These are phyloP conservation scores for Crithidia expoeki DNA, from an alignment of 208 protist species.

Conservation along the genomic window DNA sequence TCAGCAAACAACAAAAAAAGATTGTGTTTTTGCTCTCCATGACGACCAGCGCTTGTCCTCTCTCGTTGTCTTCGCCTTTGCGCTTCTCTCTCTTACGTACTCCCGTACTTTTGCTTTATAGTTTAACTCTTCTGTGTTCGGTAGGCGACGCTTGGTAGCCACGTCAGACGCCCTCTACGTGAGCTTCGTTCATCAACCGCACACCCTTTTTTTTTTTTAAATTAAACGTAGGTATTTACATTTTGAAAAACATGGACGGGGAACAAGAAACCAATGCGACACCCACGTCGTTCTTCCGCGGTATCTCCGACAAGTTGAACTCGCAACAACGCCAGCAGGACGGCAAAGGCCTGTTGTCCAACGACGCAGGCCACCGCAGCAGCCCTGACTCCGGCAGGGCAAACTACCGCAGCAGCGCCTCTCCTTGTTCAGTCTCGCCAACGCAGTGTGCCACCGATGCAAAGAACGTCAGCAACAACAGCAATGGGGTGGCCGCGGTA, in stretches of 20 bases:
- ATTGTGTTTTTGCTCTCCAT: too few species aligned
- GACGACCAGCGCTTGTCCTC: too few species aligned
- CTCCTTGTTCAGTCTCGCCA: constrained; percentile 14
- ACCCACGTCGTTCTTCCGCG: constrained; percentile 57
- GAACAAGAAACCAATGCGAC: constrained; percentile 34
- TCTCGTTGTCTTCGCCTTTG: too few species aligned
- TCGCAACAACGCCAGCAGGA: constrained; percentile 26
- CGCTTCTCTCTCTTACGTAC: too few species aligned
- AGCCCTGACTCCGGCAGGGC: not conserved
- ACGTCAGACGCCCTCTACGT: too few species aligned
- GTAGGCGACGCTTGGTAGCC: too few species aligned
- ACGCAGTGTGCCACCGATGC: not conserved
- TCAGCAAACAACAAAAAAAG: too few species aligned
- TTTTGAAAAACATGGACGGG: constrained; percentile 20
- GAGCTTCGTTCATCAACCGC: not conserved
- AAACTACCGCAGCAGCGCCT: constrained; percentile 2
- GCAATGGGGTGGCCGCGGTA: not conserved
- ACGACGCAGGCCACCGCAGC: not conserved
- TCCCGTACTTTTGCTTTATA: too few species aligned
- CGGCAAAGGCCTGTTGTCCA: not conserved
- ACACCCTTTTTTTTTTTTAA: not conserved
- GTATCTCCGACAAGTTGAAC: constrained; percentile 54
- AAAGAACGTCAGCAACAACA: not conserved
- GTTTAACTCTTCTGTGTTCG: too few species aligned
- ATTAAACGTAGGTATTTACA: not conserved